Percentiles rank a stretch among this genome's conserved stretches.
phyloP scores from a whole-genome alignment of 345 rosid species.

The Populus alba region DNA sequence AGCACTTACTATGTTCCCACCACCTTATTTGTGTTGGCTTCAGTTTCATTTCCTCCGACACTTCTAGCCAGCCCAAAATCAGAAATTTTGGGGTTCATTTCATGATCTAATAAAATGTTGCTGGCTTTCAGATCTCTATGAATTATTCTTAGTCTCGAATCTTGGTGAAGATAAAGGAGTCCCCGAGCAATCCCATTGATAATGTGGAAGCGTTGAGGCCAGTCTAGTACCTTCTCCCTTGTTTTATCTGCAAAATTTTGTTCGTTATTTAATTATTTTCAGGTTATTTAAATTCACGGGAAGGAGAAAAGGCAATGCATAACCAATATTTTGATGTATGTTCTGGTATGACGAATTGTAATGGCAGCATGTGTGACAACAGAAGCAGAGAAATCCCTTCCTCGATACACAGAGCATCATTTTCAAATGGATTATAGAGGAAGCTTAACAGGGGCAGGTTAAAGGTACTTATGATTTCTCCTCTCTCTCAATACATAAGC shows the following conservation, averaged over 20 bases:
- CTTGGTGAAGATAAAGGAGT: slow-evolving; percentile 20
- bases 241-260: background rate
- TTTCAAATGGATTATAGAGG: background rate
- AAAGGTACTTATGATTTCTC: background rate
- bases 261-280: background rate
- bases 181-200: slow-evolving; percentile 22
- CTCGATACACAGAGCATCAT: background rate
- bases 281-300: background rate
- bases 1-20: slow-evolving; percentile 17
- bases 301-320: background rate
- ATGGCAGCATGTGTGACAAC: background rate
- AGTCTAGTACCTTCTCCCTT: background rate
- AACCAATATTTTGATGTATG: background rate
- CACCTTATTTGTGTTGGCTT: slow-evolving; percentile 9
- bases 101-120: slow-evolving; percentile 7
- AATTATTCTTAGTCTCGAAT: slow-evolving; percentile 19
- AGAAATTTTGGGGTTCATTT: slow-evolving; percentile 13
- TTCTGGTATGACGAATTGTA: background rate
- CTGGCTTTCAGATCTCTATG: background rate
- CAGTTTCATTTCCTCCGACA: slow-evolving; percentile 4
- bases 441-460: background rate
- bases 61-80: slow-evolving; percentile 18
- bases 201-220: slow-evolving; percentile 7
- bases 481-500: background rate
- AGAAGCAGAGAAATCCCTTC: background rate